Conservation (phyloP, 345 rosid genomes). For the Aquilaria sinensis region DNA sequence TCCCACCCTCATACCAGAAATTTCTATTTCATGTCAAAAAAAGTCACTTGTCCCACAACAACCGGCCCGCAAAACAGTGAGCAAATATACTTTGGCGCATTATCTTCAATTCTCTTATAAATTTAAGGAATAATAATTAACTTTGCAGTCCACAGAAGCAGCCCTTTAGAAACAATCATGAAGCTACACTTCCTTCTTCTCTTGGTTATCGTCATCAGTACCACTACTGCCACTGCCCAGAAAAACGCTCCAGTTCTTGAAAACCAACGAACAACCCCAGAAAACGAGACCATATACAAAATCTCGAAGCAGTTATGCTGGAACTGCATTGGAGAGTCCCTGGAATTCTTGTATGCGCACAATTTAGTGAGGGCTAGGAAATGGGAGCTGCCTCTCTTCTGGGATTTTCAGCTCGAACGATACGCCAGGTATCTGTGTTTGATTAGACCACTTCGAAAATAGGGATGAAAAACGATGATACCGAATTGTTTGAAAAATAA, state of each 20-base stretch:
- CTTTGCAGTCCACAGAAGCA: constrained; percentile 1
- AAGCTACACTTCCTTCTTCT: constrained; percentile 23
- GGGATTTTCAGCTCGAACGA: constrained; percentile 66
- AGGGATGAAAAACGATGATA: no score
- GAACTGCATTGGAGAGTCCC: constrained; percentile 65
- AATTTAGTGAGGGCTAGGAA: constrained; percentile 58
- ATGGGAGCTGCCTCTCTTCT: constrained; percentile 58
- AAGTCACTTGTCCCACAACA: no score
- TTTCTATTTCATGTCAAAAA: no score
- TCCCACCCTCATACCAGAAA: no score
- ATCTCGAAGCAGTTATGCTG: constrained; percentile 54
- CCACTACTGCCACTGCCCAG: constrained; percentile 15
- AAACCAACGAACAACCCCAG: constrained; percentile 13
- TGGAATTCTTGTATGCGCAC: constrained; percentile 63
- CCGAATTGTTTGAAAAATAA: no score
- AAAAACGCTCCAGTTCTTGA: constrained; percentile 2
- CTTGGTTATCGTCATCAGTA: constrained; percentile 17
- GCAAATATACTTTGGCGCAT: no score
- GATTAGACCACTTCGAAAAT: no score
- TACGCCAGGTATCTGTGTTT: constrained; percentile 29
- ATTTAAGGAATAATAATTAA: no score
- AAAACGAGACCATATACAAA: constrained; percentile 33
- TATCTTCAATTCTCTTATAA: no score
- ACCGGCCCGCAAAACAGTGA: no score
- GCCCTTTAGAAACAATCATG: constrained; percentile 22